Percentiles rank a stretch among this genome's conserved stretches.
Evolutionary conservation across 2,329 filamentous ascomycete genomes (phyloP).

Genomic region (Cytospora leucostoma): DNA sequence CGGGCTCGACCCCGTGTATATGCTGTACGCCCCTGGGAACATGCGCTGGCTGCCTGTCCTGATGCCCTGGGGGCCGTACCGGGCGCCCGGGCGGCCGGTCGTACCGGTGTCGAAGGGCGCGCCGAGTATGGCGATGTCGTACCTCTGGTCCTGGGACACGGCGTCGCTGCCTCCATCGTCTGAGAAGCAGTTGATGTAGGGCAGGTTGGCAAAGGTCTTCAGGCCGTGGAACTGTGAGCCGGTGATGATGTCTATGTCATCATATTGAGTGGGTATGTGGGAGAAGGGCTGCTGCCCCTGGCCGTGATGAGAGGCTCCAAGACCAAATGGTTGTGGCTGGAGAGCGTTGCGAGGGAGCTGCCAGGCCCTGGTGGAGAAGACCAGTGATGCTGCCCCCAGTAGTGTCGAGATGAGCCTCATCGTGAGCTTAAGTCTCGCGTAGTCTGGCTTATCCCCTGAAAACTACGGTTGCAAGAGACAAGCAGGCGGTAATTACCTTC

Average conservation of each 20-base stretch:
- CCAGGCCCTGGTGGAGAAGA: slow-evolving; percentile 14
- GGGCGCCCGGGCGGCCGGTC: slow-evolving; percentile 23
- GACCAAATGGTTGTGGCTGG: slow-evolving; percentile 6
- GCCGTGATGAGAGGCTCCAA: background rate
- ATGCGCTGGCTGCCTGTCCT: slow-evolving; percentile 27
- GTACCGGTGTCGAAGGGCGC: slow-evolving; percentile 50
- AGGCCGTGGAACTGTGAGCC: slow-evolving; percentile 56
- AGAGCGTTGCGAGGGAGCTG: slow-evolving; percentile 13
- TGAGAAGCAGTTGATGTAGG: slow-evolving; percentile 62
- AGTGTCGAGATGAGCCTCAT: slow-evolving; percentile 17
- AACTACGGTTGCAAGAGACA: background rate
- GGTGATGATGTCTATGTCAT: slow-evolving; percentile 43
- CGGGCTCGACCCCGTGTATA: slow-evolving; percentile 24
- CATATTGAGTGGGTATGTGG: slow-evolving; percentile 26
- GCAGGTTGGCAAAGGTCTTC: slow-evolving; percentile 63
- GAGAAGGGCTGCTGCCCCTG: slow-evolving; percentile 11
- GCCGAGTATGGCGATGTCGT: slow-evolving; percentile 59
- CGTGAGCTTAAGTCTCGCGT: background rate
- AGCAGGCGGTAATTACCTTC: too few species aligned
- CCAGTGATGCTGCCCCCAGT: background rate
- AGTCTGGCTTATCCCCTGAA: background rate
- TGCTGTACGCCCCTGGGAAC: slow-evolving; percentile 4
- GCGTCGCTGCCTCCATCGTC: slow-evolving; percentile 46
- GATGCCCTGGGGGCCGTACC: slow-evolving; percentile 25
- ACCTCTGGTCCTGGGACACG: slow-evolving; percentile 40